Evolutionary conservation across 176 grass and related monocot genomes (phyloP).

Genomic region (Dendrocalamus sinicus): DNA sequence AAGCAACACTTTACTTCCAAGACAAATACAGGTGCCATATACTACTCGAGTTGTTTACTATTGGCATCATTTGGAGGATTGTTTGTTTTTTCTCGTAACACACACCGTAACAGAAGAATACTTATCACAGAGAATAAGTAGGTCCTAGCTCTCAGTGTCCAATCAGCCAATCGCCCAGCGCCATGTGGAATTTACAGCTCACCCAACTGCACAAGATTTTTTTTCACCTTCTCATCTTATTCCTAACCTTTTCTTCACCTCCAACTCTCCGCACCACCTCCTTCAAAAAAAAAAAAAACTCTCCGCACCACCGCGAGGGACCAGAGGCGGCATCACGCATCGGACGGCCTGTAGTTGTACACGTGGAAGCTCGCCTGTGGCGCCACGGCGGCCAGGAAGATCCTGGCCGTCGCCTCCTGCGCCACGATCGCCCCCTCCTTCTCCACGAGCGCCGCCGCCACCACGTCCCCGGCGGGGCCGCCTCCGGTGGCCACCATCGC

Average conservation of each 20-base stretch:
- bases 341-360: constrained; percentile 73
- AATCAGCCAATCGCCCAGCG: constrained; percentile 3
- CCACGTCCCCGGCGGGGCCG: constrained; percentile 36
- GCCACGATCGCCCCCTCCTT: constrained; percentile 60
- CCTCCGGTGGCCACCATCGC: constrained; percentile 56
- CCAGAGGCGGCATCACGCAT: constrained; percentile 42
- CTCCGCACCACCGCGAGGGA: background rate
- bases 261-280: background rate
- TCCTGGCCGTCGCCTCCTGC: constrained; percentile 76
- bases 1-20: constrained; percentile 1
- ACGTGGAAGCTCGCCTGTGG: constrained; percentile 69
- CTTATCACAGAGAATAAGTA: background rate
- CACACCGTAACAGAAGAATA: constrained; percentile 28
- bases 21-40: background rate
- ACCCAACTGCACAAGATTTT: constrained; percentile 39
- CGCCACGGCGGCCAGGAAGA: constrained; percentile 75
- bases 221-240: constrained; percentile 21
- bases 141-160: constrained; percentile 8
- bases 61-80: background rate
- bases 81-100: background rate
- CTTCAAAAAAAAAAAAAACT: too few species aligned
- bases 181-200: constrained; percentile 44
- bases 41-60: background rate
- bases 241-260: constrained; percentile 36
- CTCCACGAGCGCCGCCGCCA: constrained; percentile 86